Conservation (phyloP, 2,329 filamentous ascomycete species). For the Phialophora chinensis region DNA sequence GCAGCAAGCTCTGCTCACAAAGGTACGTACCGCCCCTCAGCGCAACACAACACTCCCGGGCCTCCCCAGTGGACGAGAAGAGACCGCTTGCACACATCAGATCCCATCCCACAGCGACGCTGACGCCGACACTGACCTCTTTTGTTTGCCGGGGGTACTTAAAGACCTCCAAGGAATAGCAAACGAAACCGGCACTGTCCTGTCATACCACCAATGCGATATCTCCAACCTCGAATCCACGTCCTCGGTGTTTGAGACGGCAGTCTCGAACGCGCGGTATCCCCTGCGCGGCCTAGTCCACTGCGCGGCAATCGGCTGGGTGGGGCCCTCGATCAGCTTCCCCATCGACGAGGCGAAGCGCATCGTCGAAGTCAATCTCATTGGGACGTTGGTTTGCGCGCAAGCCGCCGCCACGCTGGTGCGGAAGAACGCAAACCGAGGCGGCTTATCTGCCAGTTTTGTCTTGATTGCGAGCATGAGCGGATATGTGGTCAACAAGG, state of each 20-base stretch:
- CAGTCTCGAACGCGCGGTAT: conserved; percentile 43
- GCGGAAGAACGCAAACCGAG: conserved; percentile 37
- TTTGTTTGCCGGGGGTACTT: neutral
- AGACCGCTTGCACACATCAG: too few species aligned
- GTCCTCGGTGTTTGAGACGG: neutral
- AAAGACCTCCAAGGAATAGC: conserved; percentile 5
- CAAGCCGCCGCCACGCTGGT: conserved; percentile 28
- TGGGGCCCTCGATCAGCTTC: conserved; percentile 52
- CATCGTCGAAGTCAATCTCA: conserved; percentile 71
- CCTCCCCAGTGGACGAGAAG: too few species aligned
- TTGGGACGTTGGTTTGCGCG: conserved; percentile 66
- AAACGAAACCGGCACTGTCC: neutral
- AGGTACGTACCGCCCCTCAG: neutral
- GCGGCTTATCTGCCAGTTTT: conserved; percentile 65
- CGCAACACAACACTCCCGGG: too few species aligned
- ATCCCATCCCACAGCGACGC: too few species aligned
- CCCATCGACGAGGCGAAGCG: conserved; percentile 61
- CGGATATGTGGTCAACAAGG: neutral
- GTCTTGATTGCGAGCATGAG: conserved; percentile 77
- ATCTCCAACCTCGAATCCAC: conserved; percentile 13
- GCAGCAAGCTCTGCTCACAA: neutral
- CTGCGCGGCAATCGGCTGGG: conserved; percentile 19
- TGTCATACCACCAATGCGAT: conserved; percentile 17
- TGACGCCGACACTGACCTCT: neutral
- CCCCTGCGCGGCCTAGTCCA: conserved; percentile 28